Evolutionary conservation across 176 grass and related monocot genomes (phyloP), one percentile per base, ranked within the genome.

Genomic region (Oryza meridionalis): DNA sequence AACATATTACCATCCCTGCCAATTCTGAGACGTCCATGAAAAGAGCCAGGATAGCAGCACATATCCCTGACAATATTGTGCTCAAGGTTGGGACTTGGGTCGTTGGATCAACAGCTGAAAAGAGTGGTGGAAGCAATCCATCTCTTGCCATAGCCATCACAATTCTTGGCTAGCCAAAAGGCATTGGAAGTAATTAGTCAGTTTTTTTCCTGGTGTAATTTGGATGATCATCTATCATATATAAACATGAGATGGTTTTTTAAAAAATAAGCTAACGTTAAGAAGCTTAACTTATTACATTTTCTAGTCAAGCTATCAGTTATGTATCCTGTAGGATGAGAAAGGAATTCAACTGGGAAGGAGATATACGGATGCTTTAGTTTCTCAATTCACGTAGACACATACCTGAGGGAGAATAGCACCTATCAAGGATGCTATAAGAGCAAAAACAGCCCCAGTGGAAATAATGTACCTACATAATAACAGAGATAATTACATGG

Each of bases 81-180:
- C 95, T 91, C 44, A 89, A 88, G 63, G 84, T 94, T 63, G 90
- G 92, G 42, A 97, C 89, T 90, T 94, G 88, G 32, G 92, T 97
- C n/a, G 65, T 77, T 42, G 50, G 73, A 86, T 89, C 83, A 67
- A 97, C 88, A 69, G 70, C 75, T 66, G 92, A 90, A 69, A 97
- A 97, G 17, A 94, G 75, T 61, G 88, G 68, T 16, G 92, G 92
- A 79, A 93, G 78, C 69, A 97, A 83, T 50, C 95, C 92, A 84
- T 97, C 92, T 90, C 95, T 94, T 78, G 92, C 90, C 95, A 97
- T 94, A 69, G 95, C 95, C 95, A 98, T 93, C 69, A 93, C 87
- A 64, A 98, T 98, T 85, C 95, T 88, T 31, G 95, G 95, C 92
- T 98, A 88, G 42, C 21, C 67, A 80, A 88, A 88, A 88, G 75